These are phyloP conservation scores for Corymbia citriodora DNA, from an alignment of 441 rosid genomes.

Conservation along the genomic window DNA sequence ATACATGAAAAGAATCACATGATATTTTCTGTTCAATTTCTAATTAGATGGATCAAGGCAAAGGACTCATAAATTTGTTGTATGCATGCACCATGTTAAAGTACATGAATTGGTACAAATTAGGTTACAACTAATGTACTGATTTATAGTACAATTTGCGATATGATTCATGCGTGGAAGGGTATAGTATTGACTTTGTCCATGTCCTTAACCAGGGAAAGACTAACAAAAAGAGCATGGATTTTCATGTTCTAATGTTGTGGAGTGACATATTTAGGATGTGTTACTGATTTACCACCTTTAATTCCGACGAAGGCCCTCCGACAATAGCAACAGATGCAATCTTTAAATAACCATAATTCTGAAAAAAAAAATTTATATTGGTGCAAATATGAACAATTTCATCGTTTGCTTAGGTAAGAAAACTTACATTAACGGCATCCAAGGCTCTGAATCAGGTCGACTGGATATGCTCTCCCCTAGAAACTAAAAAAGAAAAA, in stretches of 20 bases:
- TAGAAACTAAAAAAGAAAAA: background rate
- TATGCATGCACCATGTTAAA: background rate
- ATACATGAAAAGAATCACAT: background rate
- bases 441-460: background rate
- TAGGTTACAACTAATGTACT: background rate
- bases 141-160: background rate
- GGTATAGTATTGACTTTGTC: background rate
- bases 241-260: background rate
- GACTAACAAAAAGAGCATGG: background rate
- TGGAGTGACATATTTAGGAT: background rate
- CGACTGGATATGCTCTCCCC: background rate
- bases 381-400: background rate
- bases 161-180: background rate
- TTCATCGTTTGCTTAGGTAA: background rate
- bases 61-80: background rate
- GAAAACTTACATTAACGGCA: background rate
- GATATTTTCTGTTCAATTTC: background rate
- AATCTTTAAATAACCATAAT: background rate
- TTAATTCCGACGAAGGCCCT: background rate
- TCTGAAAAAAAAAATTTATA: no score
- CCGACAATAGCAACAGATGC: background rate
- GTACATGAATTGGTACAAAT: background rate
- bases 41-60: background rate
- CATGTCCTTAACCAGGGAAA: background rate
- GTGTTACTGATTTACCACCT: background rate